Evolutionary conservation across 805 yeast species (phyloP), one percentile per base, ranked within the genome.

Genomic region (Scheffersomyces ergatensis): DNA sequence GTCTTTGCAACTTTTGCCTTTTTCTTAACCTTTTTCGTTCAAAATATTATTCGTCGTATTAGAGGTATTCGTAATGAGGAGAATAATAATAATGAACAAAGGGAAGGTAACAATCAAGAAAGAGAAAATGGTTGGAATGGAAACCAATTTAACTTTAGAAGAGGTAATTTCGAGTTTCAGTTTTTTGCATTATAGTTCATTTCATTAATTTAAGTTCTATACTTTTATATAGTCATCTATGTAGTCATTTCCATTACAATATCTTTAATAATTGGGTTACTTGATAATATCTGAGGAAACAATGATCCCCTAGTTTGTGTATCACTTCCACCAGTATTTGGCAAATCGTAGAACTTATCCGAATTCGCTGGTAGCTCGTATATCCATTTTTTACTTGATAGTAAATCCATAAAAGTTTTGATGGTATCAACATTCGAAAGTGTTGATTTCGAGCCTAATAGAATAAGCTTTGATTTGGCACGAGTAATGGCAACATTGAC

Each of bases 401-500:
- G 60, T 17, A 88, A 60, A 2, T 72, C 65, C 58, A 89, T 70
- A 49, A 89, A 85, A 11, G 76, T 77, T 38, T 74, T 72, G 36
- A 85, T 69, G 9, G 81, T 74, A 3, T 67, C 70, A 31, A 75
- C 74, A 19, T 65, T 67, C 21, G 66, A 60, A 47, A 89, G 63
- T 0, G 96, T 85, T 8, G 67, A 64, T 40, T 71, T 72, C 1
- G 96, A 87, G 0, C 99, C 99, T 27, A 93, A 65, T 14, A 93
- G 78, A 13, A 93, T 76, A 33, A 95, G 72, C 60, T 93, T 93
- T 16, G 85, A 76, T 56, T 79, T 82, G 0, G 99, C 92, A 47
- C 99, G 72, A 0, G 98, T 93, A 57, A 93, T 83, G 0, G 97
- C 95, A 26, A 93, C 99, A 61, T 93, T 93, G 35, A 93, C 77